Evolutionary conservation across 176 grass and related monocot species (phyloP), one percentile per base, ranked within the genome.

Genomic region (Secale cereale): DNA sequence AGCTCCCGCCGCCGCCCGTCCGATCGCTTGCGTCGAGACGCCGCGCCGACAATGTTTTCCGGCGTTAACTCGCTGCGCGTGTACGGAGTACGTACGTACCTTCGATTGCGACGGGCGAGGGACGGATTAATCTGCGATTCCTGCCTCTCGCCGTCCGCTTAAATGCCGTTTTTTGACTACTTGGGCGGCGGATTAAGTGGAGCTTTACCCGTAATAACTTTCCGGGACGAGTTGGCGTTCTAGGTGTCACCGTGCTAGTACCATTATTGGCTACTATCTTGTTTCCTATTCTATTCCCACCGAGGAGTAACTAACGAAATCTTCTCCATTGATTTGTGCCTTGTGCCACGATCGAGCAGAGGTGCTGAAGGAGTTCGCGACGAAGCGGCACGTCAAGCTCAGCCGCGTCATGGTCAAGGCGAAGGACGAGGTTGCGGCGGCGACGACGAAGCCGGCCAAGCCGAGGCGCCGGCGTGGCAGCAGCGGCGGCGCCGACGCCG

Each of bases 341-440:
- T n/a, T 22, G 5, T 78, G 37, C 46, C 35, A 14, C 20, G 11
- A 45, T 74, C 23, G 3, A 29, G 14, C 87, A 97, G 95, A 97
- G 87, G 95, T 97, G 67, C 87, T 97, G 65, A 82, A 84, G 74
- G 92, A 94, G 84, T 93, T 97, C 70, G 89, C 90, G 19, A 91
- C 92, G n/a, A 97, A 94, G 88, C 89, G 85, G 78, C 91, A 89
- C 16, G 73, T 94, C 22, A 97, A 90, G 83, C 85, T 94, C 65
- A 97, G 90, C 88, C 92, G 93, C 35, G 83, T 91, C 59, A 86
- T 86, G 45, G 35, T 82, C 37, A 83, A 89, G 82, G 52, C 72
- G 77, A 90, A 89, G 84, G 81, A 94, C 5, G 92, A 77, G 37
- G 72, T 66, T n/a, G n/a, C n/a, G 31, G 76, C 61, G 27, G 79